Base-by-base conservation (phyloP, 495 filamentous ascomycete genomes). In the Neurospora cerealis region DNA sequence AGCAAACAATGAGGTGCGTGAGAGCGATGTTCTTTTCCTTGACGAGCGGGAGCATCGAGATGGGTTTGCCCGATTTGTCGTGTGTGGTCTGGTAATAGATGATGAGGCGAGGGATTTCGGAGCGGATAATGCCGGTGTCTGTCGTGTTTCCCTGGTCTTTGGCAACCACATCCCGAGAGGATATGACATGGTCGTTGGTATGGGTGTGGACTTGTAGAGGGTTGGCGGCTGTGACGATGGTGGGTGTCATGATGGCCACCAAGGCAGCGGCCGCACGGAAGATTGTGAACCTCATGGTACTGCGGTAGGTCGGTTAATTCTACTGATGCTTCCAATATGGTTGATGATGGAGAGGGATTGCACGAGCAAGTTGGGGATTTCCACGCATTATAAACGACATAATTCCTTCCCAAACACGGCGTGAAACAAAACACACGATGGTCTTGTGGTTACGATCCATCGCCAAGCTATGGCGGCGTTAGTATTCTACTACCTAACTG, bases 1-100 rank as follows among this genome's bases (percentile, higher is more conserved):
- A 91, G 38, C 90, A 92, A 71, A 96, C 78, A 71, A 93, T 92
- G 40, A 94, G 80, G 78, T 96, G 93, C 0, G 93, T 93, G 11
- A 84, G 79, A 37, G 83, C 78, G 71, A 86, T 82, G 60, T 76
- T 74, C 62, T 89, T 80, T 32, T 87, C 86, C 3, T 89, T 85
- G 77, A 94, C 75, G 71, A 96, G 87, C 0, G 92, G 93, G 4
- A 93, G 87, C 77, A 95, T 83, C 19, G 92, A 92, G 74, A 94
- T 88, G 77, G 90, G 90, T 36, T 83, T 81, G 69, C 86, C 86
- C 10, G 82, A 78, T 71, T 86, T 80, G 71, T 78, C 78, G 73
- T 90, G 86, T 28, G 87, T 87, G 5, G 92, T 95, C 83, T 94
- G 92, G 80, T 92, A 90, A 82, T 94, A 95, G 73, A 89, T 77